Evolutionary conservation across 2,329 filamentous ascomycete species (phyloP), one percentile per base, ranked within the genome.

Genomic region (Cladosporium colombiae): DNA sequence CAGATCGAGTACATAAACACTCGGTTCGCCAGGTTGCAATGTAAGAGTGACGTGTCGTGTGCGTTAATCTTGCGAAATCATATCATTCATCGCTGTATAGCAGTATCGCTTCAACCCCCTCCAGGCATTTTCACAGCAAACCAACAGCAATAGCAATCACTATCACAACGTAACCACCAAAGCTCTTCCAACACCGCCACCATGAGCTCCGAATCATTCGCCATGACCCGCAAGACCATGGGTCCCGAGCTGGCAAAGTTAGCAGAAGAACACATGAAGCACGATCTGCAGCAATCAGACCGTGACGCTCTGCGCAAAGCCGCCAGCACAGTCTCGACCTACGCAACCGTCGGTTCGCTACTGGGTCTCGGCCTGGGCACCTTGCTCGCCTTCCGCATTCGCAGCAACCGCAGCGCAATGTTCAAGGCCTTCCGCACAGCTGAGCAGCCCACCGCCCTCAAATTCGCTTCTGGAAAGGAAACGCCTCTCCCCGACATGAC

Each of bases 401-500:
- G 88, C 46, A 77, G 77, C 46, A 81, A 84, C 67, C 83, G 88
- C 55, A 76, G 80, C 35, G 79, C 82, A n/a, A 83, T 89, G 75
- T 90, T 89, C 79, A 81, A 83, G 52, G 84, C 85, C 7, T 86
- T 91, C 77, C 82, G 83, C 23, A 82, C 87, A 0, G 78, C 82
- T 61, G 86, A 90, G 73, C 86, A 85, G 74, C 89, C 89, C 0
- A 85, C 83, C 0, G 81, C 86, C 62, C 82, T 91, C 6, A 78
- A 84, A 16, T 91, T 91, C 74, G 83, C 85, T 0, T 83, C 85
- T 69, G 89, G 88, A 0, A 79, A 86, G 21, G 83, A 82, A 58
- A 87, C 89, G 72, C 72, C 83, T 0, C 78, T 91, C 1, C 88
- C 89, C 0, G 87, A 91, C 70, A 77, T 90, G 40, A 85, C 85